Percentiles rank a stretch among this genome's conserved stretches.
These are phyloP conservation scores for Durusdinium trenchii DNA, from an alignment of 73 alveolate genomes.

Conservation along the genomic window DNA sequence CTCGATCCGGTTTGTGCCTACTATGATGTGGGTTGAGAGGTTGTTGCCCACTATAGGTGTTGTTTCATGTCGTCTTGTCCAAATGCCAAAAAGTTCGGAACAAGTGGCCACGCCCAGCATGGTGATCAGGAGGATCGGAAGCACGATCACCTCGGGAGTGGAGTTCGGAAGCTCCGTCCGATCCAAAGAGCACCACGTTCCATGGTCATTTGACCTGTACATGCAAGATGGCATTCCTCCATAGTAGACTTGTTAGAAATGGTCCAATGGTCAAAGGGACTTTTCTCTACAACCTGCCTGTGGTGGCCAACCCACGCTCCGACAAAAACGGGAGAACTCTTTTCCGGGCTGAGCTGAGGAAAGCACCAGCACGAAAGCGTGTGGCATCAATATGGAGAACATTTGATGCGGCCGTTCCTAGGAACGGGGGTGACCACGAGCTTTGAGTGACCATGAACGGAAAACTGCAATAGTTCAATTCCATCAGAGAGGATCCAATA, in stretches of 20 bases:
- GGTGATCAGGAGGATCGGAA: constrained; percentile 51
- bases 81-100: not conserved
- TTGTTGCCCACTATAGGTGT: too few relatives aligned
- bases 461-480: not conserved
- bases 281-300: too few relatives aligned
- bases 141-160: constrained; percentile 21
- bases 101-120: constrained; percentile 47
- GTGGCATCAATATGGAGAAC: constrained; percentile 86
- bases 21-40: too few relatives aligned
- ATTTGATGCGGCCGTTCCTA: constrained; percentile 76
- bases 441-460: not conserved
- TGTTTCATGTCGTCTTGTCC: not conserved
- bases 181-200: too few relatives aligned
- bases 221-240: too few relatives aligned
- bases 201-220: not conserved
- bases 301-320: too few relatives aligned
- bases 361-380: constrained; percentile 52
- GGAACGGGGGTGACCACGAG: not conserved
- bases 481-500: too few relatives aligned
- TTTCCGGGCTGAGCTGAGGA: too few relatives aligned
- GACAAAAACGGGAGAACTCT: too few relatives aligned
- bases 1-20: too few relatives aligned
- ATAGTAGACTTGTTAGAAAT: too few relatives aligned
- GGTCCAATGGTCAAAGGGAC: too few relatives aligned
- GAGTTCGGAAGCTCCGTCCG: not conserved